A percentile compares a stretch with the other conserved stretches of the same genome.
Evolutionary conservation across 2,329 filamentous ascomycete genomes (phyloP).

Genomic region (Beauveria rudraprayagi): DNA sequence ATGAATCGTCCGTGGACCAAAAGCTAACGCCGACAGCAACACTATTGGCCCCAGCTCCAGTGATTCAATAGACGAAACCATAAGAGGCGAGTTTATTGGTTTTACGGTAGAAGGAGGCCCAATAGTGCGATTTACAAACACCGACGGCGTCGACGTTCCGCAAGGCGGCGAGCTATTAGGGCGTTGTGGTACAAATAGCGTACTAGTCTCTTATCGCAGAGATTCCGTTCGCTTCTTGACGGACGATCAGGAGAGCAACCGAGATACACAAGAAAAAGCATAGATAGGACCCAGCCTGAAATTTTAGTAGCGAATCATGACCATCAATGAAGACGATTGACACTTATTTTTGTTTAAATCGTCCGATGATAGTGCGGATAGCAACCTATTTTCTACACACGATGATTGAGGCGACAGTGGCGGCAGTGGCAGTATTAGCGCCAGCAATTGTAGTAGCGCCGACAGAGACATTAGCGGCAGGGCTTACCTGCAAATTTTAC

Average conservation of each 20-base stretch:
- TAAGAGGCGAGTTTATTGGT: conserved; percentile 32
- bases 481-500: too few relatives aligned
- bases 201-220: conserved; percentile 32
- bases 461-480: too few relatives aligned
- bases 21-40: conserved; percentile 22
- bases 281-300: background rate
- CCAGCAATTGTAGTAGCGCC: too few relatives aligned
- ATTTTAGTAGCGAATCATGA: too few relatives aligned
- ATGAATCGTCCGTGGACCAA: background rate
- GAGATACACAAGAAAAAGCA: background rate
- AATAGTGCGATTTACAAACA: conserved; percentile 35
- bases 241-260: conserved; percentile 4
- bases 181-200: conserved; percentile 24
- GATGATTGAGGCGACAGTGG: too few relatives aligned
- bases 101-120: conserved; percentile 38
- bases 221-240: conserved; percentile 26
- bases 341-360: too few relatives aligned
- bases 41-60: conserved; percentile 28
- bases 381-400: too few relatives aligned
- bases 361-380: too few relatives aligned
- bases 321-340: too few relatives aligned
- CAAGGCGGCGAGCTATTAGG: conserved; percentile 30
- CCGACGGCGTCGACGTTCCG: conserved; percentile 22
- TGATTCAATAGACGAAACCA: conserved; percentile 25
- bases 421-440: too few relatives aligned